Percentiles rank a stretch among this genome's conserved stretches.
These are phyloP conservation scores for Cotoneaster glaucophyllus DNA, from an alignment of 306 rosid species.

Conservation along the genomic window DNA sequence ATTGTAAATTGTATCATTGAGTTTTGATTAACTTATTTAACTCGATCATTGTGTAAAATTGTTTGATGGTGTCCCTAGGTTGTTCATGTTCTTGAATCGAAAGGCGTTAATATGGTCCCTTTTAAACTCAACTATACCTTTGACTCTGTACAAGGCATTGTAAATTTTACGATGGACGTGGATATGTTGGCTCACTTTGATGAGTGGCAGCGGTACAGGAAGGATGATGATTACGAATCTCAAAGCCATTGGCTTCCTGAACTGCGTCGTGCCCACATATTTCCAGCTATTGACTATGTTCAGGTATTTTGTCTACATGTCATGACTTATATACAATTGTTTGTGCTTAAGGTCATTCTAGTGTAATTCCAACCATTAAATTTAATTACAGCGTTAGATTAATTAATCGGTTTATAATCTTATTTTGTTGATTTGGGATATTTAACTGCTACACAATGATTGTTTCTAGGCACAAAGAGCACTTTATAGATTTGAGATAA, in stretches of 20 bases:
- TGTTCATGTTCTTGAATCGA: slow-evolving; percentile 53
- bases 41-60: background rate
- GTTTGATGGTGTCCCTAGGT: slow-evolving; percentile 30
- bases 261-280: slow-evolving; percentile 43
- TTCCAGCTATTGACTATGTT: slow-evolving; percentile 64
- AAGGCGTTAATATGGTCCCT: slow-evolving; percentile 61
- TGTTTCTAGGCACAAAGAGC: slow-evolving; percentile 61
- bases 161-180: slow-evolving; percentile 72
- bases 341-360: too few relatives aligned
- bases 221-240: slow-evolving; percentile 63
- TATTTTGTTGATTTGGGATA: background rate
- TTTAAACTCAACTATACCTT: slow-evolving; percentile 61
- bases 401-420: background rate
- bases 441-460: background rate
- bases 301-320: slow-evolving; percentile 33
- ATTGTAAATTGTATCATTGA: background rate
- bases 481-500: background rate
- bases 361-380: too few relatives aligned
- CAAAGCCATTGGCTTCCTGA: slow-evolving; percentile 79
- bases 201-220: slow-evolving; percentile 62
- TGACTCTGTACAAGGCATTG: slow-evolving; percentile 62
- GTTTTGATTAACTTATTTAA: background rate
- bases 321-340: background rate
- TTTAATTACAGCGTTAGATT: too few relatives aligned
- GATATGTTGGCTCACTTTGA: slow-evolving; percentile 82